These are phyloP conservation scores for Juglanconis sp. DNA, from an alignment of 2,329 filamentous ascomycete genomes.

Conservation along the genomic window DNA sequence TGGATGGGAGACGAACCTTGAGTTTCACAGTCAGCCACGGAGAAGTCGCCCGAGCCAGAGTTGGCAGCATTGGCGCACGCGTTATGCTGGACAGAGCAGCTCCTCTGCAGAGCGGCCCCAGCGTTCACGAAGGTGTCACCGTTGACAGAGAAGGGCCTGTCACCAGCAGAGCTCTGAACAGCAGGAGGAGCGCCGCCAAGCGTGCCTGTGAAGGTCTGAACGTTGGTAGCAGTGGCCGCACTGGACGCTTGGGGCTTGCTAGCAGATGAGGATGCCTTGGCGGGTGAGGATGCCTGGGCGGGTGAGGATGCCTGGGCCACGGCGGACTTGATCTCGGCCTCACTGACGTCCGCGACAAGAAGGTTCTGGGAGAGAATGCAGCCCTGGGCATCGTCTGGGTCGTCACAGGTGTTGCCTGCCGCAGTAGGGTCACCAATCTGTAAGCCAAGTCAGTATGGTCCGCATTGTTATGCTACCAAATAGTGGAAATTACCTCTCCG, in stretches of 20 bases:
- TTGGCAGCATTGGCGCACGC: slow-evolving; percentile 47
- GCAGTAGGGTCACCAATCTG: slow-evolving; percentile 39
- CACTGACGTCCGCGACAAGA: slow-evolving; percentile 51
- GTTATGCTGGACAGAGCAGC: slow-evolving; percentile 50
- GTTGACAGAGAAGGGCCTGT: slow-evolving; percentile 49
- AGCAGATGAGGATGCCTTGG: background rate
- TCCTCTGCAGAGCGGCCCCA: slow-evolving; percentile 44
- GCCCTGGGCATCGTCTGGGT: slow-evolving; percentile 43
- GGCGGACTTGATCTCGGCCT: slow-evolving; percentile 52
- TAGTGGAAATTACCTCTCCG: slow-evolving; percentile 25
- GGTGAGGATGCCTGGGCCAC: slow-evolving; percentile 30
- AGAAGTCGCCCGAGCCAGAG: slow-evolving; percentile 35
- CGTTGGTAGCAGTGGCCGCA: slow-evolving; percentile 29
- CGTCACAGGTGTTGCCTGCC: slow-evolving; percentile 53
- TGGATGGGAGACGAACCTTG: slow-evolving; percentile 25
- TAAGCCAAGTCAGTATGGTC: background rate
- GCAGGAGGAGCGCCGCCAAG: slow-evolving; percentile 40
- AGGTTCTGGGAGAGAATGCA: slow-evolving; percentile 56
- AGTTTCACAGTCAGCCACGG: slow-evolving; percentile 39
- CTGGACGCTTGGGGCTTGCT: slow-evolving; percentile 1
- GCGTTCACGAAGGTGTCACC: slow-evolving; percentile 50
- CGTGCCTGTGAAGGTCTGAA: slow-evolving; percentile 44
- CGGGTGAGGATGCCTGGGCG: too few relatives aligned
- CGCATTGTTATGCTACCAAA: too few relatives aligned
- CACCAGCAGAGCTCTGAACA: slow-evolving; percentile 34